phyloP scores from a whole-genome alignment of 2,329 filamentous ascomycete species.

The Fusarium sulawesiense region DNA sequence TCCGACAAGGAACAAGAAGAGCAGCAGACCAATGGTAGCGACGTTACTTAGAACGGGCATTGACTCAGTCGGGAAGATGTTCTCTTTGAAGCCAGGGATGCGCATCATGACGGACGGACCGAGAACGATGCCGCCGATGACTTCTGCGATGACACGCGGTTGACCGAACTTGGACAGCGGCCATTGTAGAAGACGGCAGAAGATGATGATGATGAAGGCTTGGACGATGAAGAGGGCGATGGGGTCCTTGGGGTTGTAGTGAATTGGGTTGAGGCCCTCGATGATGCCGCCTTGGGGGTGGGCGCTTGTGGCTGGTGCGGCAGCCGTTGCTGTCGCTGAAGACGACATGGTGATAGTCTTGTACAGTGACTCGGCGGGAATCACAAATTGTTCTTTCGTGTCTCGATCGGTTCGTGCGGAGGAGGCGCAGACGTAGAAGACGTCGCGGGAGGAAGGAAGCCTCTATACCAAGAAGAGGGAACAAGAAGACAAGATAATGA shows the following conservation, averaged over 20 bases:
- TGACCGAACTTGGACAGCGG: slow-evolving; percentile 82
- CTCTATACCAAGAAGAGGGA: neutral
- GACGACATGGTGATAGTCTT: slow-evolving; percentile 11
- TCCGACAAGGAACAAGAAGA: slow-evolving; percentile 90
- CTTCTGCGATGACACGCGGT: slow-evolving; percentile 85
- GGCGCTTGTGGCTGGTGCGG: slow-evolving; percentile 49
- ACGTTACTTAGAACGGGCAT: slow-evolving; percentile 81
- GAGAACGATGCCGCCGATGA: slow-evolving; percentile 85
- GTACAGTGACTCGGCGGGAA: neutral
- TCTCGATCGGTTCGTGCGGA: slow-evolving; percentile 4
- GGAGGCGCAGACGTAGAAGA: neutral
- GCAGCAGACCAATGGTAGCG: slow-evolving; percentile 83
- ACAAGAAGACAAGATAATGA: neutral
- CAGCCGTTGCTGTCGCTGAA: slow-evolving; percentile 22
- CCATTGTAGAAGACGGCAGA: slow-evolving; percentile 71
- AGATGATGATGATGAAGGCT: slow-evolving; percentile 60
- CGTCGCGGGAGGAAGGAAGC: neutral
- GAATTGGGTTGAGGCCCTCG: slow-evolving; percentile 75
- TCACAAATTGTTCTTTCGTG: neutral
- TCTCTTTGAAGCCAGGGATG: slow-evolving; percentile 79
- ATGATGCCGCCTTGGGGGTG: slow-evolving; percentile 70
- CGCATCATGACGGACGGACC: slow-evolving; percentile 90
- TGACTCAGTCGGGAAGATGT: slow-evolving; percentile 81
- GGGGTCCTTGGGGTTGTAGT: slow-evolving; percentile 77
- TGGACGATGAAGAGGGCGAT: slow-evolving; percentile 61